Evolutionary conservation across 306 rosid species (phyloP).

Genomic region (Notholithocarpus densiflorus): DNA sequence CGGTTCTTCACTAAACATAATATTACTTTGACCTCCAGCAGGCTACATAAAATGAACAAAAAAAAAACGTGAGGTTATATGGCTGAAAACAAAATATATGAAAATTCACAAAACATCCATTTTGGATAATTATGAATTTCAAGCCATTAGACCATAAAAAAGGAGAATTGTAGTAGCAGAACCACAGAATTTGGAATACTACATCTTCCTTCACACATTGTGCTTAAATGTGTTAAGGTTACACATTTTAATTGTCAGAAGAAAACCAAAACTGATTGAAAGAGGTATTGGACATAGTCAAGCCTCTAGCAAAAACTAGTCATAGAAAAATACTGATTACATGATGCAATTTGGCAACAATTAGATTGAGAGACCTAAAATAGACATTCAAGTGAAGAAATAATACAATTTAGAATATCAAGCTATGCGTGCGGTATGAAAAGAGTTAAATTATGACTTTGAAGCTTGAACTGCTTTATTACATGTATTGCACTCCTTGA

Average conservation of each 20-base stretch:
- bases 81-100: background rate
- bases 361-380: background rate
- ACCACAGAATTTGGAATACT: background rate
- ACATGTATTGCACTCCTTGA: too few relatives aligned
- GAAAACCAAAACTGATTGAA: background rate
- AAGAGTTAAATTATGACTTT: background rate
- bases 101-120: background rate
- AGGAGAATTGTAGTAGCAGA: background rate
- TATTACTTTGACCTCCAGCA: slow-evolving; percentile 95
- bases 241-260: background rate
- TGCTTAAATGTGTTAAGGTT: background rate
- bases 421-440: background rate
- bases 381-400: background rate
- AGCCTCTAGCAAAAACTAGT: background rate
- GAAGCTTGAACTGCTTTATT: background rate
- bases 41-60: slow-evolving; percentile 42
- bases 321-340: background rate
- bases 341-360: background rate
- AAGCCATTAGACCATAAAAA: background rate
- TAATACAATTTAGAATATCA: background rate
- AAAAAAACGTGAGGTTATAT: background rate
- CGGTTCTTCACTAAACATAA: slow-evolving; percentile 80
- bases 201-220: background rate
- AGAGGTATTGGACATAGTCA: background rate
- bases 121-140: background rate